Evolutionary conservation across 345 rosid genomes (phyloP).

Genomic region (Acer campestre): DNA sequence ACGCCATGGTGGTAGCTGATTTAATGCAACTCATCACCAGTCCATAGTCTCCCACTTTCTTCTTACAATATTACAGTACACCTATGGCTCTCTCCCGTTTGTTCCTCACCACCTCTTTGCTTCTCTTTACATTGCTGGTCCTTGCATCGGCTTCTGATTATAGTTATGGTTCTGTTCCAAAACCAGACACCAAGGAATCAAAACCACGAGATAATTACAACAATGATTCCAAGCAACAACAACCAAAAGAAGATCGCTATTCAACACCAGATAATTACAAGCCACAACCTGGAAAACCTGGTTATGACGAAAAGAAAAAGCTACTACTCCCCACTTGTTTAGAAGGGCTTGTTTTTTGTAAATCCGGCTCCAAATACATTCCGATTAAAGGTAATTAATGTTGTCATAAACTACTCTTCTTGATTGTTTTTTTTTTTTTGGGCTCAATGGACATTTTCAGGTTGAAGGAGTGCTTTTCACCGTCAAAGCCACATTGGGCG

Average conservation of each 20-base stretch:
- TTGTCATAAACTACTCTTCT: not conserved
- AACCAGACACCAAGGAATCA: not conserved
- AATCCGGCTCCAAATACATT: conserved; percentile 21
- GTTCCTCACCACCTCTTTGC: not conserved
- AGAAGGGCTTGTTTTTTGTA: conserved; percentile 41
- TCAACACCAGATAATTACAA: too few relatives aligned
- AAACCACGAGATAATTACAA: too few relatives aligned
- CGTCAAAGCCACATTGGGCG: too few relatives aligned
- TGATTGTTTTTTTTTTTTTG: too few relatives aligned
- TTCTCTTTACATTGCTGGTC: conserved; percentile 8
- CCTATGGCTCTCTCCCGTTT: conserved; percentile 7
- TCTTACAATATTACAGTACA: not conserved
- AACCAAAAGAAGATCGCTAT: too few relatives aligned
- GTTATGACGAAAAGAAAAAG: conserved; percentile 17
- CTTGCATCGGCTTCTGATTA: conserved; percentile 22
- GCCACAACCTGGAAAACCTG: not conserved
- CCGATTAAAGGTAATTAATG: conserved; percentile 35
- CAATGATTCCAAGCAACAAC: not conserved
- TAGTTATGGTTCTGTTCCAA: not conserved
- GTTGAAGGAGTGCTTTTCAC: too few relatives aligned
- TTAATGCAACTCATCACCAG: too few relatives aligned
- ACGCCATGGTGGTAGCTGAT: too few relatives aligned
- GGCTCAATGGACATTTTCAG: too few relatives aligned
- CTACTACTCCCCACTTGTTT: conserved; percentile 22
- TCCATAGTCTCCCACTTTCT: not conserved